Conservation (phyloP, 2,329 filamentous ascomycete genomes). For the Aureobasidium sp. region DNA sequence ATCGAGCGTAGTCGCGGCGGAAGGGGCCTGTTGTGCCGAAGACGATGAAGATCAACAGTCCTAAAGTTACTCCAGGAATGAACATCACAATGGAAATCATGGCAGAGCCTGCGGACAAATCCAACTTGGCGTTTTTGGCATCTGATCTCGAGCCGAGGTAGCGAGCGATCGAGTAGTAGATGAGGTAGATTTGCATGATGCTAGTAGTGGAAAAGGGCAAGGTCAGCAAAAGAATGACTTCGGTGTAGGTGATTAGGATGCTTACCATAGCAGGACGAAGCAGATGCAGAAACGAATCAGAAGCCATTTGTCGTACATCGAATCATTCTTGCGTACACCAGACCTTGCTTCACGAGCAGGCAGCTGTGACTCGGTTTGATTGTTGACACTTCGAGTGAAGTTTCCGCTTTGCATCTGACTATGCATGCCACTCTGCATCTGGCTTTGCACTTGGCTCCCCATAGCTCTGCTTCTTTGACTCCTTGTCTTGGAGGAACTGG, state of each 20-base stretch:
- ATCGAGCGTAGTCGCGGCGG: slow-evolving; percentile 13
- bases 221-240: neutral
- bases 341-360: neutral
- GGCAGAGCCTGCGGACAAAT: slow-evolving; percentile 14
- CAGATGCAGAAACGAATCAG: slow-evolving; percentile 19
- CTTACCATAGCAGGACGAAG: slow-evolving; percentile 17
- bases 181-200: slow-evolving; percentile 18
- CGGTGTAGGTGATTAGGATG: neutral
- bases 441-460: neutral
- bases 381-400: neutral
- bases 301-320: slow-evolving; percentile 17
- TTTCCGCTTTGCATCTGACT: neutral
- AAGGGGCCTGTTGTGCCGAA: slow-evolving; percentile 14
- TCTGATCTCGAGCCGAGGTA: slow-evolving; percentile 5
- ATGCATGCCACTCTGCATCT: neutral
- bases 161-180: slow-evolving; percentile 14
- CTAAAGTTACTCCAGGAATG: slow-evolving; percentile 7
- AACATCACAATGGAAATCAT: slow-evolving; percentile 15
- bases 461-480: neutral
- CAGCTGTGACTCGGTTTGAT: neutral
- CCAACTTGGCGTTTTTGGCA: slow-evolving; percentile 7
- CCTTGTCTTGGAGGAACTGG: neutral
- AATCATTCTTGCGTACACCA: neutral
- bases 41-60: slow-evolving; percentile 8
- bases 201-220: neutral